Conservation (phyloP, 257 asterid species). For the Salvia splendens region DNA sequence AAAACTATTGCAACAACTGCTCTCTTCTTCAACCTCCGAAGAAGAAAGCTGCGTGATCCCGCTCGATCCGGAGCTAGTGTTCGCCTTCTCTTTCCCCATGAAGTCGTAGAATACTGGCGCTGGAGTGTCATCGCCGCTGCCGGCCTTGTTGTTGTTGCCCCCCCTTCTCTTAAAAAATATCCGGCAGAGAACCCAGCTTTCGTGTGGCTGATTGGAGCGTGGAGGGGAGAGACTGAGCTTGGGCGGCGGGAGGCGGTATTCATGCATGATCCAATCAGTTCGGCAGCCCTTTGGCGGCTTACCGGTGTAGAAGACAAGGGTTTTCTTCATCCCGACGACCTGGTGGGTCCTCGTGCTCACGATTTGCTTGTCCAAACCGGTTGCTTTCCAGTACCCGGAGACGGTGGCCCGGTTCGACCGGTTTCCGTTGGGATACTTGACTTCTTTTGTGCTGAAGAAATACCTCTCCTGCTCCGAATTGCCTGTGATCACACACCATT, state of each 20-base stretch:
- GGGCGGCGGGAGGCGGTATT: constrained; percentile 44
- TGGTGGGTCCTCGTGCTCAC: constrained; percentile 34
- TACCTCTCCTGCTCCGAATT: constrained; percentile 55
- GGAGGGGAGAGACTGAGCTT: too few relatives aligned
- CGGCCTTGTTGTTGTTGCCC: too few relatives aligned
- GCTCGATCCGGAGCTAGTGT: constrained; percentile 67
- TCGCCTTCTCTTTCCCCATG: constrained; percentile 53
- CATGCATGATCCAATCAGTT: constrained; percentile 75
- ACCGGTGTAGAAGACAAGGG: constrained; percentile 63
- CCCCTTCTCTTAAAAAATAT: constrained; percentile 57
- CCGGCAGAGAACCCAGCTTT: constrained; percentile 64
- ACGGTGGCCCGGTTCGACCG: constrained; percentile 63
- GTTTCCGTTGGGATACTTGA: constrained; percentile 59
- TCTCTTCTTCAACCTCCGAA: constrained; percentile 65
- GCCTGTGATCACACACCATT: constrained; percentile 35
- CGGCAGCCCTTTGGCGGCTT: constrained; percentile 59
- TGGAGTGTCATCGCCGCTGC: constrained; percentile 23
- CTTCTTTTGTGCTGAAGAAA: constrained; percentile 58
- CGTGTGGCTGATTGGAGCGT: constrained; percentile 39
- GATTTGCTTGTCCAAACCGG: constrained; percentile 58
- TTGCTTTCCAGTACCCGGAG: constrained; percentile 71
- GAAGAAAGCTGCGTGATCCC: constrained; percentile 69
- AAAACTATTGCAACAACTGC: constrained; percentile 57
- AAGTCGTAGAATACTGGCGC: constrained; percentile 65
- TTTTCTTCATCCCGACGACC: constrained; percentile 56